Evolutionary conservation across 768 basidiomycete genomes (phyloP), one percentile per base, ranked within the genome.

Genomic region (Phallus indusiatus): DNA sequence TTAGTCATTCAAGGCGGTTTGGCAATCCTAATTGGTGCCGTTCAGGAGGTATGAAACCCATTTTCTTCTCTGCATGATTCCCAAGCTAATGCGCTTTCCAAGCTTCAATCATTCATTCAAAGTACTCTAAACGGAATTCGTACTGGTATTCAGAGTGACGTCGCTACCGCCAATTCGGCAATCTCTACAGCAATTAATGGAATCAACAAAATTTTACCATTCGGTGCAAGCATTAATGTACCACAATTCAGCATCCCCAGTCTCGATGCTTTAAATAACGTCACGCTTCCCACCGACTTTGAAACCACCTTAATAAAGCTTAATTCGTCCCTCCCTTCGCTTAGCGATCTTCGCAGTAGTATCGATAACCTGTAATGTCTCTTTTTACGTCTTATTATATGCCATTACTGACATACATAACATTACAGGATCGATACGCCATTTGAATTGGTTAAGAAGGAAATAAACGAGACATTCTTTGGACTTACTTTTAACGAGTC

Each of bases 391-490:
- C 49, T 49, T 22, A 16, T 53, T 55, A 36, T 49, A 34, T 55
- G 11, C 21, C 20, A 36, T 20, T 56, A 16, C 24, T 47, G 54
- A 60, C 21, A 55, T 62, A 57, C 21, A 58, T 50, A 5, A 33
- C 21, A 9, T 61, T 10, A 4, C 54, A 92, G 87, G 57, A 80
- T 96, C 63, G 83, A 88, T 67, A 85, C 80, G 0, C 95, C 95
- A 0, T 96, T 98, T 67, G 90, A 96, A 66, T 75, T 82, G 2
- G 70, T 97, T 55, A 96, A 94, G 71, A 75, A 82, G 61, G 90
- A 94, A 53, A 93, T 98, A 70, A 95, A 95, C 67, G 78, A 84
- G 59, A 94, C 92, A 0, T 88, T 96, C 63, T 67, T 78, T 33
- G 79, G 79, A n/a, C 76, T 94, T 46, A 74, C 76, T 36, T 88